These are phyloP conservation scores for Domatiomyces globalis DNA, from an alignment of 2,329 filamentous ascomycete species.

Conservation along the genomic window DNA sequence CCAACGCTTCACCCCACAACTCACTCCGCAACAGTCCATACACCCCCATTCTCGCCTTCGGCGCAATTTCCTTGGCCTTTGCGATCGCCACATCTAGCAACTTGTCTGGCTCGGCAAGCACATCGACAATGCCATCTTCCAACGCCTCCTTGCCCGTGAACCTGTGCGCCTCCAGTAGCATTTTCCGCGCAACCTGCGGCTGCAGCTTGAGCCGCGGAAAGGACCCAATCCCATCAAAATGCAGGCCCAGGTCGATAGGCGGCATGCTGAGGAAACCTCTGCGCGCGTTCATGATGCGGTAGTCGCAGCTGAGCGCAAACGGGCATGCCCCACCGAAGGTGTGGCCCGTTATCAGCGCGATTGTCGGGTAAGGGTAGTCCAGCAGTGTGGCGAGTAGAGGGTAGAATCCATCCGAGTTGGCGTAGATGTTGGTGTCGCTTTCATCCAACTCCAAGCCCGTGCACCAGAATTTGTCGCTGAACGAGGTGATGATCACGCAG, in stretches of 20 bases:
- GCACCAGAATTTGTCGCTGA: conserved; percentile 32
- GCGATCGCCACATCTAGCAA: conserved; percentile 36
- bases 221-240: conserved; percentile 42
- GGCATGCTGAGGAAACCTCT: conserved; percentile 39
- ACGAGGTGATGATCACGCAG: conserved; percentile 40
- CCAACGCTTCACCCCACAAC: conserved; percentile 40
- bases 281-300: conserved; percentile 34
- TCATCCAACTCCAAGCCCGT: conserved; percentile 37
- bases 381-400: conserved; percentile 38
- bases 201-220: conserved; percentile 39
- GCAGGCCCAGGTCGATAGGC: conserved; percentile 40
- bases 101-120: conserved; percentile 33
- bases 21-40: conserved; percentile 40
- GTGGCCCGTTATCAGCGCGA: conserved; percentile 35
- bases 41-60: conserved; percentile 28
- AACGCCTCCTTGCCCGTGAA: conserved; percentile 41
- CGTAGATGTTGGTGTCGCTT: conserved; percentile 36
- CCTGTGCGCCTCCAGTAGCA: conserved; percentile 41
- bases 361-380: conserved; percentile 36
- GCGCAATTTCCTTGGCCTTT: conserved; percentile 30
- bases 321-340: conserved; percentile 37
- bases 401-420: conserved; percentile 44
- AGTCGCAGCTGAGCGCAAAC: conserved; percentile 35
- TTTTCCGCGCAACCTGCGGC: conserved; percentile 39
- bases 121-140: conserved; percentile 41